Base-by-base conservation (phyloP, 2,329 filamentous ascomycete genomes). In the Diaporthe citriasiana region DNA sequence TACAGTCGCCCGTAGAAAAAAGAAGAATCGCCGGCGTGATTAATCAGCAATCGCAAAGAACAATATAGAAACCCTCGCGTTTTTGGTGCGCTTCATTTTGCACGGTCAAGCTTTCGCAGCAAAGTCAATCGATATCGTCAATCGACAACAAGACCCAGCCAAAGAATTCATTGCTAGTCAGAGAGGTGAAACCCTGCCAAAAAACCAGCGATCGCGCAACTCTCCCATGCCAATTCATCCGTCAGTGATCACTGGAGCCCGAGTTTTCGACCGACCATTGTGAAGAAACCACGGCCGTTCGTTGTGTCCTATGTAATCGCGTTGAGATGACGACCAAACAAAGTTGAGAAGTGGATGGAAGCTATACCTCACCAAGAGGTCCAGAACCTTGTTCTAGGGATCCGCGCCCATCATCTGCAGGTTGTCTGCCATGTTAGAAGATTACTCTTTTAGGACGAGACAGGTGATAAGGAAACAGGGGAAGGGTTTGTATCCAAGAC, bases 181-280 rank as follows among this genome's bases (percentile, higher is more conserved):
- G 17, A 9, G 33, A 56, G 30, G 56, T 30, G 60, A 40, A 50
- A 8, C 51, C 60, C 33, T 50, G 25, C 25, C 30, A 30, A 50
- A 25, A 4, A n/a, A 42, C 3, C 42, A 53, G 45, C 50, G 13
- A 15, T 47, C n/a, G 17, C 45, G 45, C 13, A 17, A 33, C 38
- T 30, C 55, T 56, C 38, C 1, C 19, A n/a, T 38, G 38, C 27
- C 33, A 22, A 25, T 8, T 27, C 47, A 33, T 30, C 35, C 17
- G 35, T n/a, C 56, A 13, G 13, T 45, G 35, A 55, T 45, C 30
- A 72, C 47, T 47, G 73, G 33, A 75, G 65, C 17, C 74, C 74
- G n/a, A 74, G 50, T 51, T 33, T 75, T 1, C 60, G 71, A 12
- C 74, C 71, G 15, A 75, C 74, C 68, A 69, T 73, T 33, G 53